Evolutionary conservation across 768 basidiomycete genomes (phyloP), one percentile per base, ranked within the genome.

Genomic region (Amylocystis lapponica): DNA sequence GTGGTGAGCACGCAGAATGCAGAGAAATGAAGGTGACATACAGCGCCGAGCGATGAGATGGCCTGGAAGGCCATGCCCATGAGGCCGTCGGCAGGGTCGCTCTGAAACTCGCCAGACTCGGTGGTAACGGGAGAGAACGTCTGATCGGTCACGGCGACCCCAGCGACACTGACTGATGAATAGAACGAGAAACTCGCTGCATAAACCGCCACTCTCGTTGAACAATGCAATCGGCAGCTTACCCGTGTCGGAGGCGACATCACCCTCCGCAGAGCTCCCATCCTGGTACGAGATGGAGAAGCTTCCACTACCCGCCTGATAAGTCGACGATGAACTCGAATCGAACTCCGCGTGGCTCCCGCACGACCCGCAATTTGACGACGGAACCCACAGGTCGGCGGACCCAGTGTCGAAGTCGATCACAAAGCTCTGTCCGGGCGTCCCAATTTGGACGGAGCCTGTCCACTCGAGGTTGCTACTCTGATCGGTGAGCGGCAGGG

Each of bases 251-350:
- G 49, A 56, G 50, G 57, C 67, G 17, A 60, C 51, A 4, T 38
- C 23, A 4, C 68, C 68, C 2, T 42, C 43, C 3, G 54, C 59
- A 1, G 51, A 39, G 2, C 55, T 59, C 2, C 66, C 66, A 38
- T 68, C 67, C 20, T 62, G 66, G 50, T 68, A 68, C 10, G 19
- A 4, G 42, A 68, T 56, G 9, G 44, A 33, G 51, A 68, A 65
- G 5, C 40, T 45, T 12, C 58, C 48, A 9, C 41, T 37, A 33
- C 52, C 25, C 32, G 31, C 30, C 3, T 16, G 14, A 10, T 60
- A 52, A 3, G 63, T 62, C 1, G 59, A 56, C 7, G 51, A 58
- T 16, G 19, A 25, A 14, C 41, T 40, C 4, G 58, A 30, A 38
- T 52, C 34, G 47, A 58, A 60, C 20, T 36, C 36, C 27, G 20